Percentiles rank a stretch among this genome's conserved stretches.
phyloP scores from a whole-genome alignment of 176 grass and related monocot species.

The Eragrostis curvula region DNA sequence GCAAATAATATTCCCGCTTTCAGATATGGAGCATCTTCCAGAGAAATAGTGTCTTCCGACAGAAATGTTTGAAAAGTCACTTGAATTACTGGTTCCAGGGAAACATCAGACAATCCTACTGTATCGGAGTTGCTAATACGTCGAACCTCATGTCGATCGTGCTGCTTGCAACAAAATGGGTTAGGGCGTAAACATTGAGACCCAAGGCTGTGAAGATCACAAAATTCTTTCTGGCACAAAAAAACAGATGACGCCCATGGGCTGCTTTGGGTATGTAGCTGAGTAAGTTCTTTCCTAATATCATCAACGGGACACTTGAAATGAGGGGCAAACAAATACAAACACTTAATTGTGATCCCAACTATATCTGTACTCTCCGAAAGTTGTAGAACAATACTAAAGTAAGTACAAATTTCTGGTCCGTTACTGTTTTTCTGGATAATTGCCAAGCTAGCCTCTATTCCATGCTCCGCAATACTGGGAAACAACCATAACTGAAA shows the following conservation, averaged over 20 bases:
- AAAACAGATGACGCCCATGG: too few species aligned
- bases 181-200: neutral
- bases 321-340: neutral
- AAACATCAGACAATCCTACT: neutral
- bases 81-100: too few species aligned
- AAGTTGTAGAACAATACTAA: too few species aligned
- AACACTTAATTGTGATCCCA: too few species aligned
- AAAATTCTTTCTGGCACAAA: neutral
- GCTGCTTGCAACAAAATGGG: slow-evolving; percentile 29
- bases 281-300: too few species aligned
- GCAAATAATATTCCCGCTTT: neutral
- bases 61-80: neutral
- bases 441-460: too few species aligned
- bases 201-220: neutral
- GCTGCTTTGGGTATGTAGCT: too few species aligned
- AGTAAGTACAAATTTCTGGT: too few species aligned
- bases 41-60: neutral
- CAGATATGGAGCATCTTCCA: neutral
- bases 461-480: too few species aligned
- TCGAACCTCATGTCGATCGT: neutral
- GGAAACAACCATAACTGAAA: too few species aligned
- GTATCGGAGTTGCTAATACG: neutral
- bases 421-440: too few species aligned
- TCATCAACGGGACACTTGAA: neutral
- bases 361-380: too few species aligned